phyloP scores from a whole-genome alignment of 2,329 filamentous ascomycete species.

The Fusarium penzigii region DNA sequence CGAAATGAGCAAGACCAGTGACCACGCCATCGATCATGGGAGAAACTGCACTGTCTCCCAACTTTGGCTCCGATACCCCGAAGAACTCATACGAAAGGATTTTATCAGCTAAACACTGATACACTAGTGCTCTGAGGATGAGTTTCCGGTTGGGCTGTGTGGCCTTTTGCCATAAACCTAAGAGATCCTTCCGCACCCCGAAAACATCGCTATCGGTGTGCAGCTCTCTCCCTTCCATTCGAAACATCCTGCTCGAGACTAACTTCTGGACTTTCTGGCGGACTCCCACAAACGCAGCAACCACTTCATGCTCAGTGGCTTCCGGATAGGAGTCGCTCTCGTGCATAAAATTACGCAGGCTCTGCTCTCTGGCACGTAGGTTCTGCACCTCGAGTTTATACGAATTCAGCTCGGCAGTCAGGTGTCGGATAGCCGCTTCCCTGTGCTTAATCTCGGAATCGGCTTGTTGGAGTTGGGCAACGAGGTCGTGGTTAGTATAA shows the following conservation, averaged over 20 bases:
- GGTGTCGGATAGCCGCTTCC: not conserved
- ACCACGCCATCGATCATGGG: not conserved
- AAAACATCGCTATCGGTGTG: not conserved
- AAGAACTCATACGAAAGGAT: not conserved
- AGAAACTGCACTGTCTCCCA: not conserved
- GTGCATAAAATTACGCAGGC: not conserved
- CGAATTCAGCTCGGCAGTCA: not conserved
- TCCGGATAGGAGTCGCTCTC: not conserved
- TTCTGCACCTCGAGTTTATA: not conserved
- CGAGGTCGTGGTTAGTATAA: not conserved
- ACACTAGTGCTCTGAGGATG: not conserved
- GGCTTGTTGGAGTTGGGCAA: not conserved
- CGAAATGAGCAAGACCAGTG: not conserved
- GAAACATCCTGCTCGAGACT: not conserved
- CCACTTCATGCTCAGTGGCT: constrained; percentile 1
- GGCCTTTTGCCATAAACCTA: not conserved
- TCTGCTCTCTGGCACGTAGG: constrained; percentile 5
- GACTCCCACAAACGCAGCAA: not conserved
- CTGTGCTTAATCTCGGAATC: not conserved
- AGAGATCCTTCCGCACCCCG: not conserved
- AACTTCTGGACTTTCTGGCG: constrained; percentile 1
- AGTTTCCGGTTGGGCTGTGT: not conserved
- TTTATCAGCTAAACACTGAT: not conserved
- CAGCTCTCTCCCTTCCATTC: not conserved
- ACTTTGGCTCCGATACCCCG: not conserved